Base-by-base conservation (phyloP, 805 yeast genomes). In the Ogataea pini region DNA sequence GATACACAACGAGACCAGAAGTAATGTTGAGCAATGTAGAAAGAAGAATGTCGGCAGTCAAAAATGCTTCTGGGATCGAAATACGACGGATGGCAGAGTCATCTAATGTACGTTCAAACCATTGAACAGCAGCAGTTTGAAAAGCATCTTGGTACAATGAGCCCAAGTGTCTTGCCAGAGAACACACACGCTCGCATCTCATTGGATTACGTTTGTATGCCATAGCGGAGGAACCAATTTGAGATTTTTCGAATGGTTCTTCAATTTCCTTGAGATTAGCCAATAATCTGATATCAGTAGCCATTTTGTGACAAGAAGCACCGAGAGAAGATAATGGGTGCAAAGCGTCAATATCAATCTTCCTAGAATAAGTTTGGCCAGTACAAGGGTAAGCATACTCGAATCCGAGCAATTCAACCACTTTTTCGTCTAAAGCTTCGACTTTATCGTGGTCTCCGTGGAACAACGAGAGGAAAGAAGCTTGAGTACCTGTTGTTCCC, bases 401-500 rank as follows among this genome's bases (percentile, higher is more conserved):
- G 63, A 94, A 94, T 7, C 98, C 99, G 56, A 91, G 77, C 60
- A 94, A 79, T 71, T 94, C 89, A 49, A 90, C 95, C 51, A 94
- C 97, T 61, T 89, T 85, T 67, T 86, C 83, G 69, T 94, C 99
- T 62, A 94, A 76, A 48, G 76, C 83, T 73, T 94, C 99, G 57
- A 94, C 99, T 73, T 89, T 90, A 66, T 87, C 97, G 71, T 92
- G 97, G 71, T 94, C 85, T 57, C 98, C 98, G 62, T 92, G 95
- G 84, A 90, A 94, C 60, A 94, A 79, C 16, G 97, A 80, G 67
- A 94, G 75, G 80, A 94, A 94, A 1, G 98, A 92, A 48, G 88
- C 99, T 74, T 94, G 99, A 34, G 99, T 94, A 71, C 99, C 99
- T 42, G 99, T 94, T 52, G 99, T 94, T 67, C 99, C 99, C 76